Percentiles rank a stretch among this genome's conserved stretches.
These are phyloP conservation scores for Moringa oleifera DNA, from an alignment of 345 rosid species.

Conservation along the genomic window DNA sequence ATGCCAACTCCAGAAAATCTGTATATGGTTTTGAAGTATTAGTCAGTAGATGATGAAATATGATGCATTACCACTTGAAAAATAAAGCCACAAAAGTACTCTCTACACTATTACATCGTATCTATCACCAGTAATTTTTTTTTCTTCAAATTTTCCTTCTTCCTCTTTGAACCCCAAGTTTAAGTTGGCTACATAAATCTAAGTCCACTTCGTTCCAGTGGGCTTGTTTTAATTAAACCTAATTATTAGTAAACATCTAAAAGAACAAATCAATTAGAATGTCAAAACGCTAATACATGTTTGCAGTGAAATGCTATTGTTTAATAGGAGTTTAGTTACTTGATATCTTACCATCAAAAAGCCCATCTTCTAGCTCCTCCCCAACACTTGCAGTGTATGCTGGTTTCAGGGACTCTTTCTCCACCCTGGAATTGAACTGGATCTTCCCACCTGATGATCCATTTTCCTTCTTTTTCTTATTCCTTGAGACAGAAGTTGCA, in stretches of 20 bases:
- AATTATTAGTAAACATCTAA: not conserved
- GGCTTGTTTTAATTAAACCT: not conserved
- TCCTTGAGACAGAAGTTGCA: conserved; percentile 33
- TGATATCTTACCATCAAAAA: conserved; percentile 66
- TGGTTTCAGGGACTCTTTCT: conserved; percentile 87
- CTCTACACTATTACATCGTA: not conserved
- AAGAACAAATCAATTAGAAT: not conserved
- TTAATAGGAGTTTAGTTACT: conserved; percentile 1
- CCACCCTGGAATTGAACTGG: conserved; percentile 67
- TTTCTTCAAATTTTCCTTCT: too few relatives aligned
- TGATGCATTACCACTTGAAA: not conserved
- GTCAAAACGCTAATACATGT: not conserved
- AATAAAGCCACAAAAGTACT: not conserved
- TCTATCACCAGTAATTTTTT: not conserved
- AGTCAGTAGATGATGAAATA: not conserved
- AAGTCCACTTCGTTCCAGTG: not conserved
- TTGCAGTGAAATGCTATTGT: conserved; percentile 7
- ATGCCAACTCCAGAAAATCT: conserved; percentile 79
- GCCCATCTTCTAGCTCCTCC: conserved; percentile 87
- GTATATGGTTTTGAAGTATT: conserved; percentile 15
- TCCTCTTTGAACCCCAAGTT: too few relatives aligned
- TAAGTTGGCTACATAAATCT: too few relatives aligned
- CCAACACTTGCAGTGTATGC: conserved; percentile 77
- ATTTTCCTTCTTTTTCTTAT: conserved; percentile 49
- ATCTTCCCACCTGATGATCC: conserved; percentile 50